These are phyloP conservation scores for Xylaria intraflava DNA, from an alignment of 495 filamentous ascomycete genomes.

Conservation along the genomic window DNA sequence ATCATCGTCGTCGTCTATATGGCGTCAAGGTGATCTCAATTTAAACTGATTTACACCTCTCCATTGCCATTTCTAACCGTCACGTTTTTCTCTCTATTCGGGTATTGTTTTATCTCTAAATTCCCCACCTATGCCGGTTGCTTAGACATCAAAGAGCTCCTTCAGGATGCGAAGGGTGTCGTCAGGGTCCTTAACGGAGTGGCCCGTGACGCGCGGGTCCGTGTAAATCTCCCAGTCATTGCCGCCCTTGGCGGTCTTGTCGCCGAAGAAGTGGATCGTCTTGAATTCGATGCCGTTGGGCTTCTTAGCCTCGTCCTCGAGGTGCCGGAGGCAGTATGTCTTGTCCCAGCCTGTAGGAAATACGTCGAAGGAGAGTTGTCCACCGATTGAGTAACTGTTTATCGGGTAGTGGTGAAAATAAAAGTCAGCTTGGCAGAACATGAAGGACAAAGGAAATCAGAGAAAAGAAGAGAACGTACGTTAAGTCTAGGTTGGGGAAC, in stretches of 20 bases:
- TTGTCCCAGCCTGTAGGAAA: conserved; percentile 98
- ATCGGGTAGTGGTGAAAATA: neutral
- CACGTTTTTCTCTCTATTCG: neutral
- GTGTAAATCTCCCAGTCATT: conserved; percentile 93
- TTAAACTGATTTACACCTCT: too few relatives aligned
- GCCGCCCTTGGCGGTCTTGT: conserved; percentile 82
- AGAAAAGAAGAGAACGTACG: conserved; percentile 44
- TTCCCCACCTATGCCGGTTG: neutral
- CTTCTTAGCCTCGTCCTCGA: conserved; percentile 70
- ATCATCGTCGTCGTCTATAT: too few relatives aligned
- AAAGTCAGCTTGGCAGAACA: neutral
- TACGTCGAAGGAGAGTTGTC: conserved; percentile 96
- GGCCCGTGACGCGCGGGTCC: conserved; percentile 75
- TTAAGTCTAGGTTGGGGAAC: conserved; percentile 78
- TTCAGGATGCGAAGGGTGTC: conserved; percentile 73
- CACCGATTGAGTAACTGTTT: conserved; percentile 79
- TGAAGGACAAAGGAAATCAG: conserved; percentile 1
- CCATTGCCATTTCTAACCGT: too few relatives aligned
- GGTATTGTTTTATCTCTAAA: too few relatives aligned
- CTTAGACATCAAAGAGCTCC: conserved; percentile 67
- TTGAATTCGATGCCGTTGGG: conserved; percentile 66
- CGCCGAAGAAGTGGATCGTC: conserved; percentile 95
- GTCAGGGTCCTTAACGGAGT: conserved; percentile 70
- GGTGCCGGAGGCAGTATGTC: conserved; percentile 87
- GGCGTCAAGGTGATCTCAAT: too few relatives aligned